Evolutionary conservation across 2,329 filamentous ascomycete genomes (phyloP), one percentile per base, ranked within the genome.

Genomic region (Ciborinia camelliae): DNA sequence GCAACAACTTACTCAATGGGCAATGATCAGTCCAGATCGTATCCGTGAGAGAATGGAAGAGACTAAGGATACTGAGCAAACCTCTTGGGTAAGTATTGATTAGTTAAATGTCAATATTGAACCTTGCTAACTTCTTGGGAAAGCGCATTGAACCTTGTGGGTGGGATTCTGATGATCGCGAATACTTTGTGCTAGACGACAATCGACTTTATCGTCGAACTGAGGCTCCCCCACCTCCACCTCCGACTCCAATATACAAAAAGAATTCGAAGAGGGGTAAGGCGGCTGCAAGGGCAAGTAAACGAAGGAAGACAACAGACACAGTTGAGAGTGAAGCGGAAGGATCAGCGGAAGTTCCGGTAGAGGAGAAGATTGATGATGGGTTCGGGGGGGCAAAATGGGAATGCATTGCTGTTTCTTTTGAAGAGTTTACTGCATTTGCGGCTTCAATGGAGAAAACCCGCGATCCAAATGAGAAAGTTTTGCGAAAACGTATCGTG

Each of bases 141-240:
- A 62, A 89, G 87, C 81, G 87, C 66, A 92, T 95, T 70, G 90
- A 94, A 73, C 89, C 90, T 0, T 88, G 90, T 68, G 95, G 95
- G 12, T 98, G 92, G 87, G 95, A 99, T 76, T 83, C 86, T 28
- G 83, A 97, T 54, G 93, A 96, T 69, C 88, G 92, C 45, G 88
- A 87, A 43, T 96, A 98, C 75, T 96, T 90, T 73, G 88, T 98
- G 3, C 84, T 99, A 4, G 94, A 98, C 72, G 95, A 99, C 75
- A 96, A 97, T 72, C 86, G 95, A 68, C 81, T 99, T 50, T 99
- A 99, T 76, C 90, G 93, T 64, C 83, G 90, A 67, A 92, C 90
- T n/a, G 91, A 96, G 66, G 84, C 89, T 32, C 85, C 86, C 0
- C 81, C 85, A 2, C 83, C 85, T 8, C 77, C 84, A 18, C 78